Conservation (phyloP, 202 grass and related monocot species). For the Cymbopogon flexuosus region DNA sequence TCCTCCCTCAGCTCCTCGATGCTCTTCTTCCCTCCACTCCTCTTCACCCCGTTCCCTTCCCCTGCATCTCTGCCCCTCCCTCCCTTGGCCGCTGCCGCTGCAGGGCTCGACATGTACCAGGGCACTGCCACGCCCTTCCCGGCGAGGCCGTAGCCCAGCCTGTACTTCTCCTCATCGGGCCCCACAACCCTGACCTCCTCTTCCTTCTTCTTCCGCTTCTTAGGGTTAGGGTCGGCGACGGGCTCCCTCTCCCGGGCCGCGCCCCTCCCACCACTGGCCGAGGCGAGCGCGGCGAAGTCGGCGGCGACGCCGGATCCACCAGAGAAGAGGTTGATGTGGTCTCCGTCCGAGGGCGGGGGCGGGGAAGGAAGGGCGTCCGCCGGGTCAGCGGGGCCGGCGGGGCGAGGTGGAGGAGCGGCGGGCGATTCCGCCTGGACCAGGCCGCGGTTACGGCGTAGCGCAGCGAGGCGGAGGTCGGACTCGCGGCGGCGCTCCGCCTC, state of each 20-base stretch:
- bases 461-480: slow-evolving; percentile 50
- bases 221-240: slow-evolving; percentile 42
- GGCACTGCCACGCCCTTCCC: slow-evolving; percentile 82
- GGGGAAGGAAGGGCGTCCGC: background rate
- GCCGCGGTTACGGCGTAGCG: slow-evolving; percentile 58
- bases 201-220: slow-evolving; percentile 70
- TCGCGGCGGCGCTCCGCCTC: slow-evolving; percentile 66
- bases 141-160: slow-evolving; percentile 71
- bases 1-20: slow-evolving; percentile 67
- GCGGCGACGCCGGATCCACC: slow-evolving; percentile 21
- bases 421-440: slow-evolving; percentile 4
- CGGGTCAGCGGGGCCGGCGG: background rate
- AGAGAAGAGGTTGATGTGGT: slow-evolving; percentile 81
- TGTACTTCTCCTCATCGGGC: slow-evolving; percentile 90
- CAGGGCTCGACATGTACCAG: slow-evolving; percentile 65
- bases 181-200: slow-evolving; percentile 51
- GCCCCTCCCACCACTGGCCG: slow-evolving; percentile 38
- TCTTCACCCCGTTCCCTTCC: slow-evolving; percentile 50
- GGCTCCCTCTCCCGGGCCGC: slow-evolving; percentile 43
- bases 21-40: slow-evolving; percentile 67
- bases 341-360: slow-evolving; percentile 19
- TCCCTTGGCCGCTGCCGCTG: slow-evolving; percentile 10
- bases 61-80: slow-evolving; percentile 21
- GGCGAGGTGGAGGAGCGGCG: background rate
- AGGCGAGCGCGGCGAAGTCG: slow-evolving; percentile 62